These are phyloP conservation scores for Senna tora DNA, from an alignment of 306 rosid genomes.

Conservation along the genomic window DNA sequence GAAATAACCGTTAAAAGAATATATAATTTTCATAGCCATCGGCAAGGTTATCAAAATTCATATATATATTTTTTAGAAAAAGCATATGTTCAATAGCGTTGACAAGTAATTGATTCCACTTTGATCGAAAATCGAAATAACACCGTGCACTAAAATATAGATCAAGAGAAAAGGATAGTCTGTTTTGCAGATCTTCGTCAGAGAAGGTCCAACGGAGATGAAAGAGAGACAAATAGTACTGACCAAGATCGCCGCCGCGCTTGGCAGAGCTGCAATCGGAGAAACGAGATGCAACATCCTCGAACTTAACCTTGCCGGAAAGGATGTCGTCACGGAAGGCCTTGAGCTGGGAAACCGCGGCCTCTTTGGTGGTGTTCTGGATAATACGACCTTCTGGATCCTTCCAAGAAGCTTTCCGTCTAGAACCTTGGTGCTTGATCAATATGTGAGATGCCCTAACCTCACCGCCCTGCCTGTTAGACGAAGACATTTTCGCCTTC, in stretches of 20 bases:
- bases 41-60: background rate
- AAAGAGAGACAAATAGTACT: constrained; percentile 6
- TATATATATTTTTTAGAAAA: background rate
- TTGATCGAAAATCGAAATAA: constrained; percentile 3
- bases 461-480: constrained; percentile 52
- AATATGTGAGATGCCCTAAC: constrained; percentile 96
- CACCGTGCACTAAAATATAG: background rate
- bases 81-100: background rate
- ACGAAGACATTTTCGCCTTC: constrained; percentile 62
- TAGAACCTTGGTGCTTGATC: constrained; percentile 89
- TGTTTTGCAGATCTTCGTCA: background rate
- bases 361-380: constrained; percentile 68
- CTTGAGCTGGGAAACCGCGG: constrained; percentile 74
- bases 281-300: constrained; percentile 71
- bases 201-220: background rate
- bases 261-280: constrained; percentile 99
- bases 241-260: constrained; percentile 97
- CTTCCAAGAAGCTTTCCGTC: constrained; percentile 95
- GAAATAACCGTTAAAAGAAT: background rate
- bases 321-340: constrained; percentile 70
- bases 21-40: background rate
- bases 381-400: constrained; percentile 91
- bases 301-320: constrained; percentile 75
- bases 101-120: background rate
- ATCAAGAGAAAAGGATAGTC: background rate